Percentiles rank a stretch among this genome's conserved stretches.
Evolutionary conservation across 257 asterid species (phyloP).

Genomic region (Anisodus tanguticus): DNA sequence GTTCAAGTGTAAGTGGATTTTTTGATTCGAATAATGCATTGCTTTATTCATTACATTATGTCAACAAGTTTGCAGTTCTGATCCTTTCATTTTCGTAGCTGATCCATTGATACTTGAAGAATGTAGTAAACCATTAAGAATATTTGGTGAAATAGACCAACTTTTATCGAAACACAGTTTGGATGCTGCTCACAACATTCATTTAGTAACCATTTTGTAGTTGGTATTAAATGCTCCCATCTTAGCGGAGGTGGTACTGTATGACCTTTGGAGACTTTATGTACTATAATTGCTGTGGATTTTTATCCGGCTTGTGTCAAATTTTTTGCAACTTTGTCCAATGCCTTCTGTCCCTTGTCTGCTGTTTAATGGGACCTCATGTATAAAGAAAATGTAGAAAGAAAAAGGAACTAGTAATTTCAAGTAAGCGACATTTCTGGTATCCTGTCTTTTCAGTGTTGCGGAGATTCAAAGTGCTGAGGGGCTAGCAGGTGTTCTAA

Average conservation of each 20-base stretch:
- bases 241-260: background rate
- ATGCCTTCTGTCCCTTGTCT: background rate
- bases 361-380: background rate
- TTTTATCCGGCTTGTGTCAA: background rate
- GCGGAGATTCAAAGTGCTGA: constrained; percentile 85
- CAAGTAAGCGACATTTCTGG: constrained; percentile 11
- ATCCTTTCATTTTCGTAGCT: background rate
- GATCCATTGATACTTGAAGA: background rate
- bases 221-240: background rate
- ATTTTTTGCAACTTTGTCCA: constrained; percentile 4
- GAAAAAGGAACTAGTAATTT: background rate
- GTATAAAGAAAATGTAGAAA: constrained; percentile 11
- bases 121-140: background rate
- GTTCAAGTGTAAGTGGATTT: constrained; percentile 8
- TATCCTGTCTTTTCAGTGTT: constrained; percentile 51
- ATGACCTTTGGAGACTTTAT: background rate
- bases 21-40: background rate
- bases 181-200: background rate
- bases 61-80: background rate
- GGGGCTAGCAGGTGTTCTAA: constrained; percentile 76
- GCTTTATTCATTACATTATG: background rate
- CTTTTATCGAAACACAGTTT: background rate
- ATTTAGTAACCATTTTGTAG: background rate
- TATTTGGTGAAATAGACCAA: background rate
- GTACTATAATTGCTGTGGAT: background rate